phyloP scores from a whole-genome alignment of 495 filamentous ascomycete species.

The Ascodesmis nigricans region DNA sequence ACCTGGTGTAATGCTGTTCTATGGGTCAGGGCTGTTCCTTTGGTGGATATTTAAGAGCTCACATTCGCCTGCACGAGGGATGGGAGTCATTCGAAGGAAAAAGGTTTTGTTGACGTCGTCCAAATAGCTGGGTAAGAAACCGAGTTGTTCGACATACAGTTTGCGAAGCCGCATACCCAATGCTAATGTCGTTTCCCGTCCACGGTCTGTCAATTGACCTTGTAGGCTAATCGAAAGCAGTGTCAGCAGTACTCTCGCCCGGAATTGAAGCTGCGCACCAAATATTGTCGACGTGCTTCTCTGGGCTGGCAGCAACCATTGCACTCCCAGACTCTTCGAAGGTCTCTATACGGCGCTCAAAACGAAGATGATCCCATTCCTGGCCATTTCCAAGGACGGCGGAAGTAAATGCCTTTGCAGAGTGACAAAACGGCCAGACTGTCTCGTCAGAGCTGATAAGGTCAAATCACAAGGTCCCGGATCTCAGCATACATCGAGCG shows the following conservation, averaged over 20 bases:
- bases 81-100: slow-evolving; percentile 39
- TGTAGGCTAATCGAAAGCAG: slow-evolving; percentile 28
- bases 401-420: slow-evolving; percentile 48
- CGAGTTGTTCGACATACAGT: slow-evolving; percentile 73
- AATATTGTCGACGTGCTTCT: slow-evolving; percentile 5
- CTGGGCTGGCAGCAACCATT: slow-evolving; percentile 2
- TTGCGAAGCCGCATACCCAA: slow-evolving; percentile 57
- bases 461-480: slow-evolving; percentile 2
- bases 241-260: background rate
- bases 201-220: slow-evolving; percentile 73
- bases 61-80: too few relatives aligned
- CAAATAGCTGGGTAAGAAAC: slow-evolving; percentile 52
- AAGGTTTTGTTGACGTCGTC: slow-evolving; percentile 33
- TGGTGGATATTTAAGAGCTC: background rate
- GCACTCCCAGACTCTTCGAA: slow-evolving; percentile 8
- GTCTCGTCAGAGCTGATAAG: slow-evolving; percentile 1
- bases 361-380: slow-evolving; percentile 12
- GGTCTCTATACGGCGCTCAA: slow-evolving; percentile 15
- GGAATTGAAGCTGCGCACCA: slow-evolving; percentile 7
- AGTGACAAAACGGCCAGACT: slow-evolving; percentile 85
- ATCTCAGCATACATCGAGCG: slow-evolving; percentile 37
- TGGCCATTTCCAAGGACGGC: slow-evolving; percentile 34
- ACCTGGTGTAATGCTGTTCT: slow-evolving; percentile 47
- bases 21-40: slow-evolving; percentile 1
- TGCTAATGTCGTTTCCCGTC: slow-evolving; percentile 60